These are phyloP conservation scores for Sophora flavescens DNA, from an alignment of 306 rosid genomes.

Conservation along the genomic window DNA sequence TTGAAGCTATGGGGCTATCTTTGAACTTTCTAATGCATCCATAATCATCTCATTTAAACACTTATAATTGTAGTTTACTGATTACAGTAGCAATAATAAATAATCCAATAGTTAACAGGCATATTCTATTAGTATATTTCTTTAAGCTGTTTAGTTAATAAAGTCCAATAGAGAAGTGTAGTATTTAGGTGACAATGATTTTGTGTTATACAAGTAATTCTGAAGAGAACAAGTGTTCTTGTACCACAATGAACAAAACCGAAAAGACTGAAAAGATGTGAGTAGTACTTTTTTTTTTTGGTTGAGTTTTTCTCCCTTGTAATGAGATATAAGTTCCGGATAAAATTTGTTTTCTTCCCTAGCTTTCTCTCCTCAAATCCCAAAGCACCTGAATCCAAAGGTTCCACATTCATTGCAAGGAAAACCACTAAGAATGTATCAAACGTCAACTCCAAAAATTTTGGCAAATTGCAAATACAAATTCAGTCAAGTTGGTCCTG, in stretches of 20 bases:
- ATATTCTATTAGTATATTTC: too few species aligned
- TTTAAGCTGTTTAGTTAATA: too few species aligned
- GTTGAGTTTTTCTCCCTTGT: not conserved
- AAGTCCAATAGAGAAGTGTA: too few species aligned
- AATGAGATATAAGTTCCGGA: not conserved
- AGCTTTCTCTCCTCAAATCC: not conserved
- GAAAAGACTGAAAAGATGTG: not conserved
- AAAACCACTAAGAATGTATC: constrained; percentile 35
- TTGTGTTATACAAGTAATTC: too few species aligned
- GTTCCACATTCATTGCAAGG: constrained; percentile 1
- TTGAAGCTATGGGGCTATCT: too few species aligned
- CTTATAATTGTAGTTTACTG: too few species aligned
- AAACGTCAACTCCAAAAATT: constrained; percentile 41
- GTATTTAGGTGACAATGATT: too few species aligned
- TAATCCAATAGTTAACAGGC: too few species aligned
- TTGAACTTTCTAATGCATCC: too few species aligned
- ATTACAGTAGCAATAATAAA: too few species aligned
- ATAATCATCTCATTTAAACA: too few species aligned
- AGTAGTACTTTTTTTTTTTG: not conserved
- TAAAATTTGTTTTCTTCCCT: not conserved
- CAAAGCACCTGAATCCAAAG: constrained; percentile 27
- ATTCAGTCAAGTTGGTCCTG: constrained; percentile 37
- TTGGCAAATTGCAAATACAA: constrained; percentile 25
- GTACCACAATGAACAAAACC: not conserved
- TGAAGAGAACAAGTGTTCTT: too few species aligned